phyloP scores from a whole-genome alignment of 2,329 filamentous ascomycete species.

The Cadophora malorum region DNA sequence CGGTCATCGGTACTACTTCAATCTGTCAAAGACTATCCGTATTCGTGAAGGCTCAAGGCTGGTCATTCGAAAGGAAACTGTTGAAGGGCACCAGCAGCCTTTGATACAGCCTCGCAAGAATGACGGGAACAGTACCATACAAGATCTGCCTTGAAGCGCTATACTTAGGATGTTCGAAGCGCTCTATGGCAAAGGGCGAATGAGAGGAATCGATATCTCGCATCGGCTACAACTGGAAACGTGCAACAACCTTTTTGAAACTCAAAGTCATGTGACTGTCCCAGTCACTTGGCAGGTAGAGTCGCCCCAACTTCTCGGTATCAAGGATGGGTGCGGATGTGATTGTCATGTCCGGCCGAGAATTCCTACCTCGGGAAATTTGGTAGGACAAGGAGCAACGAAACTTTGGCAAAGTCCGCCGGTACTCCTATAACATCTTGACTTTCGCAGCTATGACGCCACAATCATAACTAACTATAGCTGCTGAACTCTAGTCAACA shows the following conservation, averaged over 20 bases:
- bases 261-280: neutral
- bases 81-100: neutral
- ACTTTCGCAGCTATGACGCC: no score
- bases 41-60: neutral
- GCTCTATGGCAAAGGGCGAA: neutral
- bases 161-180: neutral
- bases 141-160: neutral
- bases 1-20: neutral
- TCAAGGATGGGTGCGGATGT: no score
- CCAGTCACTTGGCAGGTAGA: neutral
- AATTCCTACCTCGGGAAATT: no score
- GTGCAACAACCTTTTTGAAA: neutral
- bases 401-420: no score
- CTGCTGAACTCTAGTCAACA: no score
- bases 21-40: no score
- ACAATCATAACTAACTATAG: no score
- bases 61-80: neutral
- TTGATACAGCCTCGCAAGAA: neutral
- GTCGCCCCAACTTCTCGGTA: no score
- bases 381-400: no score
- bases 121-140: neutral
- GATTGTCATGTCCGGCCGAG: no score
- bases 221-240: conserved; percentile 7
- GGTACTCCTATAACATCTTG: no score
- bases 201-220: neutral